Base-by-base conservation (phyloP, 2,329 filamentous ascomycete species). In the Exophiala lecanii-corni region DNA sequence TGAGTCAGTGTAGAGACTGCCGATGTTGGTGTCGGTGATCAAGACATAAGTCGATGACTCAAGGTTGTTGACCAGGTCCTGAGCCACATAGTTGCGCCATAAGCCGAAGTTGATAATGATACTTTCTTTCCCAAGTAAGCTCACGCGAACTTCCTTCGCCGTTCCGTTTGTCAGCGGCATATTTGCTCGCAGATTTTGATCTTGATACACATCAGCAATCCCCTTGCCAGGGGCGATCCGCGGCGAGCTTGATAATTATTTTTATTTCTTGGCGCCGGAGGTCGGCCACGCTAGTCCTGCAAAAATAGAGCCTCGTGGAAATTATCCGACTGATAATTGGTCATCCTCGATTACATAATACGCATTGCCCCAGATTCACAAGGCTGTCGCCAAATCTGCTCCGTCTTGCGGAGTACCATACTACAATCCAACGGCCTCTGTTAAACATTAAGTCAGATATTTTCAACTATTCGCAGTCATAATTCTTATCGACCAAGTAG, bases 1-100 rank as follows among this genome's bases (percentile, higher is more conserved):
- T 19, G 71, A 62, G n/a, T 86, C 80, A 1, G 89, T 82, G 65
- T 97, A 97, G 57, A 82, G 76, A 16, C 82, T 75, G 49, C 78
- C 79, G 49, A 98, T 79, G 62, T 97, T 97, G 34, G 89, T 94
- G 68, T 98, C 92, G 65, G 92, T 97, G 59, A 98, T 86, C 49
- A 98, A 82, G 45, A 97, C 84, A 64, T 97, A 98, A 49, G 91
- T 97, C 13, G 89, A 94, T 15, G 89, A 92, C 38, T 77, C 67
- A 48, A 92, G 73, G 62, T 84, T 86, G 42, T 75, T 68, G 50
- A 97, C 73, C 43, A 98, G 75, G 66, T 98, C 91, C 55, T 81
- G 69, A 40, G 82, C 81, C 51, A 97, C 82, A 62, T 86, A 92
- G 60, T 76, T 76, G 51, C 83, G 78, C 87, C 89, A 96, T 43